Evolutionary conservation across 768 basidiomycete genomes (phyloP), one percentile per base, ranked within the genome.

Genomic region (Phaeotremella fagi): DNA sequence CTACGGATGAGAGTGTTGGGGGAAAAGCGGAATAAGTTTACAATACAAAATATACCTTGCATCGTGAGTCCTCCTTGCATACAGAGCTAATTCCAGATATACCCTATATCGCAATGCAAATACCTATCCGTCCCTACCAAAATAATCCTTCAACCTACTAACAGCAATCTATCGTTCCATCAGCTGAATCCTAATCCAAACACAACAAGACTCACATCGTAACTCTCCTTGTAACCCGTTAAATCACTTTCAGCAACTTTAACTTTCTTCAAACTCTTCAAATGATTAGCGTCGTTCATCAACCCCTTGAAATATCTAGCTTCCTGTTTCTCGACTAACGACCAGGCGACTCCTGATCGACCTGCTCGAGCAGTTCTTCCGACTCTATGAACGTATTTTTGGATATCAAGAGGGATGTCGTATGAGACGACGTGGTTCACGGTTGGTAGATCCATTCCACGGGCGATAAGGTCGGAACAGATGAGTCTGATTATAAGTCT

Each of bases 381-480:
- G 7, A 92, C 94, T 48, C 95, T 85, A 74, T 99, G 95, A 11
- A 99, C 88, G 68, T 99, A 99, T 73, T 98, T 98, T 46, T 90
- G 82, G 82, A 97, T 91, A 72, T 98, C 95, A n/a, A 95, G 81
- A 7, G 95, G 92, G 1, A 83, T 85, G 70, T 99, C 95, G 72
- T 99, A 98, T 66, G 86, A 91, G 43, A 99, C 82, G 26, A 99
- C 94, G 73, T 95, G 88, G 2, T 85, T 82, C 28, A 98, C 89
- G 59, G 89, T 83, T 53, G 84, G 87, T 52, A 99, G 87, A 67
- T 98, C 94, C 55, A 97, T 90, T 11, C 95, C 95, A 52, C 95
- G 84, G 2, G 94, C 88, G 54, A 98, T 87, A 9, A 99, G 79
- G 76, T 98, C 95, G 2, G 94, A 97, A 71, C 90, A 95, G n/a